Evolutionary conservation across 805 yeast species (phyloP).

Genomic region (Brettanomyces anomalus): DNA sequence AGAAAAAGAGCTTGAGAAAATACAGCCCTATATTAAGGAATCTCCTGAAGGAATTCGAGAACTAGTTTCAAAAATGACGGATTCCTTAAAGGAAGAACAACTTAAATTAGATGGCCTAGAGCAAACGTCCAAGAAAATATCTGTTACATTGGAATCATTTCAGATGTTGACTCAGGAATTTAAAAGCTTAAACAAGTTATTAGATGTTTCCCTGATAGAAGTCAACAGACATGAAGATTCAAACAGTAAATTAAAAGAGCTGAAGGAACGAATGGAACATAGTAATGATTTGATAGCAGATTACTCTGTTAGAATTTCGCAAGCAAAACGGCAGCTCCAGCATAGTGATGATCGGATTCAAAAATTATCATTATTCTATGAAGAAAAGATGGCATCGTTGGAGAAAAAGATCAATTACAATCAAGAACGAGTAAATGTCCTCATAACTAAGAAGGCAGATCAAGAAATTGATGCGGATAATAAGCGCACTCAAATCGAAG

Average conservation of each 20-base stretch:
- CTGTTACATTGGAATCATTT: slow-evolving; percentile 50
- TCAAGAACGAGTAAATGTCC: slow-evolving; percentile 35
- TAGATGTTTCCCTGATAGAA: slow-evolving; percentile 44
- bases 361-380: slow-evolving; percentile 34
- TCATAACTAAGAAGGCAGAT: slow-evolving; percentile 38
- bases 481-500: slow-evolving; percentile 38
- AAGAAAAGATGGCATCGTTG: slow-evolving; percentile 34
- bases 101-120: slow-evolving; percentile 34
- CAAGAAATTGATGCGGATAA: slow-evolving; percentile 41
- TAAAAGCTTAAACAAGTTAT: slow-evolving; percentile 30
- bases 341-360: slow-evolving; percentile 39
- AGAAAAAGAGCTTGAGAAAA: slow-evolving; percentile 48
- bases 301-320: slow-evolving; percentile 33
- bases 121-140: slow-evolving; percentile 38
- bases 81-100: slow-evolving; percentile 33
- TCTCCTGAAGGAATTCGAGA: slow-evolving; percentile 47
- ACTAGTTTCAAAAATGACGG: slow-evolving; percentile 43
- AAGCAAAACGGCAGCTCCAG: slow-evolving; percentile 40
- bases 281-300: slow-evolving; percentile 34
- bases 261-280: slow-evolving; percentile 27
- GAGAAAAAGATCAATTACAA: slow-evolving; percentile 35
- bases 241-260: slow-evolving; percentile 18
- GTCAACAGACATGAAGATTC: slow-evolving; percentile 30
- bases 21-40: slow-evolving; percentile 51
- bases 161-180: slow-evolving; percentile 40